These are phyloP conservation scores for Ogataea nonfermentans DNA, from an alignment of 805 yeast species.

Conservation along the genomic window DNA sequence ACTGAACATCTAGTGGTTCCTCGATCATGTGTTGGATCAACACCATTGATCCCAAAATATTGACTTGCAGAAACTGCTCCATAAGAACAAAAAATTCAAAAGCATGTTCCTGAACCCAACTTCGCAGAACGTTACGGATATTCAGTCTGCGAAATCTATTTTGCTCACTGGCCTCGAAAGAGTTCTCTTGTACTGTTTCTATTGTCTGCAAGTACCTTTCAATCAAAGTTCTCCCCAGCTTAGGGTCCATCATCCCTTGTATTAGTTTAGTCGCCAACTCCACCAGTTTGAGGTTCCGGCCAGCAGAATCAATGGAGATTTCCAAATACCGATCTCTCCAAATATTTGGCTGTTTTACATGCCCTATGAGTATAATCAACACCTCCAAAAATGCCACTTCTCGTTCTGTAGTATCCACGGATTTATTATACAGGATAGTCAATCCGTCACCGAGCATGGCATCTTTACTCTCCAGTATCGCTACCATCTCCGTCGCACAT, in stretches of 20 bases:
- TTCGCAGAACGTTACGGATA: conserved; percentile 38
- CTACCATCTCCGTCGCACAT: background rate
- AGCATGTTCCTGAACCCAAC: conserved; percentile 43
- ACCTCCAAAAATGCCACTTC: conserved; percentile 41
- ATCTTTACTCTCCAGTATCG: background rate
- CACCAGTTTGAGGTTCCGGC: conserved; percentile 39
- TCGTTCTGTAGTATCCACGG: conserved; percentile 26
- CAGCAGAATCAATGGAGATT: conserved; percentile 60
- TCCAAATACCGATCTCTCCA: conserved; percentile 52
- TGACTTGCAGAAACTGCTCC: conserved; percentile 33
- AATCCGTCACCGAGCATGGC: conserved; percentile 5
- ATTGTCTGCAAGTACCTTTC: conserved; percentile 25
- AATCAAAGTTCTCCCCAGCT: conserved; percentile 17
- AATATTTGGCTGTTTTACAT: conserved; percentile 32
- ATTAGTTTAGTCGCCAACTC: conserved; percentile 9
- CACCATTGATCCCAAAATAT: background rate
- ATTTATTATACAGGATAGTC: conserved; percentile 1
- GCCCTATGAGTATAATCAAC: conserved; percentile 35
- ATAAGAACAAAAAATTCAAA: conserved; percentile 37
- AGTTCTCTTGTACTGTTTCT: conserved; percentile 3
- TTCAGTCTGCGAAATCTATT: conserved; percentile 46
- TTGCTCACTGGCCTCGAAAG: conserved; percentile 43
- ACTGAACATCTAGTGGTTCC: conserved; percentile 39
- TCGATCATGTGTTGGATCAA: conserved; percentile 1
- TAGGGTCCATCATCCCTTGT: conserved; percentile 10